These are phyloP conservation scores for Exobasidium rhododendri DNA, from an alignment of 1,284 basidiomycete species.

Conservation along the genomic window DNA sequence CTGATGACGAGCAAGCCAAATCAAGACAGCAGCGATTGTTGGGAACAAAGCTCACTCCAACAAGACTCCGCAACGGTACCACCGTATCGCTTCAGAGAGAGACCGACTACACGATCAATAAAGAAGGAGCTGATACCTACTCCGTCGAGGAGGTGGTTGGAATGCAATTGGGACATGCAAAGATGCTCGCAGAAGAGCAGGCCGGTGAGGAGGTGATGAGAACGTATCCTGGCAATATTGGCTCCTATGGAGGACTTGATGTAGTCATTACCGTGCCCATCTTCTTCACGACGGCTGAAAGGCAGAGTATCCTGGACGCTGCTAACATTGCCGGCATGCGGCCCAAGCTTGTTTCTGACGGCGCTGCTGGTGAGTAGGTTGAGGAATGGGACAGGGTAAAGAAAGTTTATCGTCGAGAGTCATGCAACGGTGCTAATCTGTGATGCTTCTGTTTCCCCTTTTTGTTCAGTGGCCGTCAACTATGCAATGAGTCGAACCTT, in stretches of 20 bases:
- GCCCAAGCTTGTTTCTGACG: conserved; percentile 84
- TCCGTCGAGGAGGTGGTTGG: conserved; percentile 83
- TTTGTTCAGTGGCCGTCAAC: conserved; percentile 54
- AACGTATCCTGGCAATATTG: conserved; percentile 34
- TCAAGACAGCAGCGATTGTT: conserved; percentile 32
- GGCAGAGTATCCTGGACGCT: conserved; percentile 75
- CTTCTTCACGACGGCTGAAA: conserved; percentile 65
- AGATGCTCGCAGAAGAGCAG: conserved; percentile 75
- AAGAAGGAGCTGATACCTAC: conserved; percentile 18
- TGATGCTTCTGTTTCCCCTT: too few species aligned
- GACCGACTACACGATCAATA: conserved; percentile 18
- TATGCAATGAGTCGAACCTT: conserved; percentile 91
- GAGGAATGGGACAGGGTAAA: neutral
- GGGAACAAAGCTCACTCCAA: conserved; percentile 34
- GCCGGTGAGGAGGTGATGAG: conserved; percentile 58
- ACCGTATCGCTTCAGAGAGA: conserved; percentile 34
- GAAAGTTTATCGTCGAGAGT: neutral
- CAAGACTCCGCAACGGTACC: conserved; percentile 22
- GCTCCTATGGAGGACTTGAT: conserved; percentile 47
- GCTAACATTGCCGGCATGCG: conserved; percentile 83
- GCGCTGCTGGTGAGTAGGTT: conserved; percentile 65
- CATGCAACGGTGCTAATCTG: neutral
- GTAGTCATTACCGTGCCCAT: conserved; percentile 52
- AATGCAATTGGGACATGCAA: conserved; percentile 89
- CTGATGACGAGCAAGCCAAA: conserved; percentile 20